Conservation (phyloP, 805 yeast genomes). For the Candida taoyuanica region DNA sequence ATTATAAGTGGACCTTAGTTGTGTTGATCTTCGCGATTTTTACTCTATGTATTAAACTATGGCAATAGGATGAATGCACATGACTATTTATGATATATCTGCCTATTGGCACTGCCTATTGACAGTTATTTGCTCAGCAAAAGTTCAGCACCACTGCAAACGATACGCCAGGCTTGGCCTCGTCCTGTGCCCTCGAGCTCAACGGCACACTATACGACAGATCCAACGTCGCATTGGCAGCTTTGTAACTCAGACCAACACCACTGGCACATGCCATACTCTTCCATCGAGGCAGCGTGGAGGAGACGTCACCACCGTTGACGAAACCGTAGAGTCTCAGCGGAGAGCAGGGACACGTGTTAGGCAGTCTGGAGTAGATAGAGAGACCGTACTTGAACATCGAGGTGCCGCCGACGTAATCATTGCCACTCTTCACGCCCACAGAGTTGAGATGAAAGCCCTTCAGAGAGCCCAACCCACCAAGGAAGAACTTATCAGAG, state of each 20-base stretch:
- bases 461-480: slow-evolving; percentile 58
- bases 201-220: slow-evolving; percentile 53
- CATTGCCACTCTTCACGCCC: slow-evolving; percentile 44
- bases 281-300: too few species aligned
- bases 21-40: too few species aligned
- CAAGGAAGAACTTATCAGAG: slow-evolving; percentile 69
- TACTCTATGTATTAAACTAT: too few species aligned
- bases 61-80: too few species aligned
- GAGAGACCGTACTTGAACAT: slow-evolving; percentile 46
- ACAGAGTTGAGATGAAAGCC: slow-evolving; percentile 62
- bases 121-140: slow-evolving; percentile 1
- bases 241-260: slow-evolving; percentile 51
- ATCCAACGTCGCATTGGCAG: slow-evolving; percentile 50
- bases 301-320: slow-evolving; percentile 57
- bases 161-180: slow-evolving; percentile 50
- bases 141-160: slow-evolving; percentile 47
- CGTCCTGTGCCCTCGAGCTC: slow-evolving; percentile 39
- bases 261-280: too few species aligned
- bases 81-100: too few species aligned
- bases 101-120: too few species aligned
- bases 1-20: too few species aligned
- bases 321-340: slow-evolving; percentile 57
- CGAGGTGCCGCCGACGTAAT: slow-evolving; percentile 54
- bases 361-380: slow-evolving; percentile 51
- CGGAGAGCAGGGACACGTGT: slow-evolving; percentile 39